phyloP scores from a whole-genome alignment of 441 rosid species.

The Jatropha multifida region DNA sequence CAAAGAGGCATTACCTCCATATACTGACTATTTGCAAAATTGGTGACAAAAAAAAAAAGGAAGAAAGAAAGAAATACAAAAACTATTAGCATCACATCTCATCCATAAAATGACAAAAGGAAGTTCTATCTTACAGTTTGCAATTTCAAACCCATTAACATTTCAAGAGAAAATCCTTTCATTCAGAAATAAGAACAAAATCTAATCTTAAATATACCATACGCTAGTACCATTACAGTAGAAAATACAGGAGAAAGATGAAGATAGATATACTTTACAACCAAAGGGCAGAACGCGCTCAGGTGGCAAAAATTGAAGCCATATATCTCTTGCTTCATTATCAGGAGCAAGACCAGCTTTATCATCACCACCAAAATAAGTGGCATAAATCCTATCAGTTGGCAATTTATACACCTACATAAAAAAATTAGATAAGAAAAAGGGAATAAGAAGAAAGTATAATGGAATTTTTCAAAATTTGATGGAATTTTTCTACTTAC shows the following conservation, averaged over 20 bases:
- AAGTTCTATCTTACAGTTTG: background rate
- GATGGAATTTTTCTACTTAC: background rate
- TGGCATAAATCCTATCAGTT: conserved; percentile 78
- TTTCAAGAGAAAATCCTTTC: background rate
- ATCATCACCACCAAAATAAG: conserved; percentile 98
- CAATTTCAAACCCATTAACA: background rate
- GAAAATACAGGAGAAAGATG: conserved; percentile 3
- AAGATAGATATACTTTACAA: conserved; percentile 62
- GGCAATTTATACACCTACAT: conserved; percentile 80
- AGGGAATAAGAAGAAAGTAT: background rate
- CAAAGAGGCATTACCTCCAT: background rate
- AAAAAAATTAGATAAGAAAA: background rate
- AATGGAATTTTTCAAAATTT: background rate
- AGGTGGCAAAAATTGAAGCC: conserved; percentile 82
- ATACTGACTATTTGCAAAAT: background rate
- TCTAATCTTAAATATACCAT: background rate
- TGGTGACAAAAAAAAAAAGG: background rate
- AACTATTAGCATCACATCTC: background rate
- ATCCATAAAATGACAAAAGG: background rate
- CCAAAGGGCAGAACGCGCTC: conserved; percentile 86
- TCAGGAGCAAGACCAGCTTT: conserved; percentile 87
- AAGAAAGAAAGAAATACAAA: background rate
- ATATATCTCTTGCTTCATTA: conserved; percentile 77
- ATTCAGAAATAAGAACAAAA: background rate
- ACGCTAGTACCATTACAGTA: background rate